Base-by-base conservation (phyloP, 2,329 filamentous ascomycete genomes). In the Ustulina deusta region DNA sequence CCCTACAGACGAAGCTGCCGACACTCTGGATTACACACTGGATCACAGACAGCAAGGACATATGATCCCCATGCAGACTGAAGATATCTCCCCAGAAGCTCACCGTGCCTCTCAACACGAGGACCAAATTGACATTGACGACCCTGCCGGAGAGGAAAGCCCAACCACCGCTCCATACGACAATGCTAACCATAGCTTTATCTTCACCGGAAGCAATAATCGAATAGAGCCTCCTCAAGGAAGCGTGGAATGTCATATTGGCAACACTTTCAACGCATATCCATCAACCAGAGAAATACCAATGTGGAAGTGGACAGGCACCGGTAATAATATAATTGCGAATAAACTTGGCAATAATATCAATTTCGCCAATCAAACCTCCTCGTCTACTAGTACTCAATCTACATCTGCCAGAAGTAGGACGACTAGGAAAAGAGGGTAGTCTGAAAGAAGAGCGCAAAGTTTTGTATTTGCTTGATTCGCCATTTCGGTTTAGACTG, bases 371-470 rank as follows among this genome's bases (percentile, higher is more conserved):
- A 49, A 27, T 29, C 46, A 29, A 13, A 5, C 46, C 46, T 29
- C 46, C 20, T 49, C 46, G 44, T 11, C 44, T 22, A 48, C 44
- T 48, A 48, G 44, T 48, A 48, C n/a, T 48, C 44, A 22, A 22
- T 22, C n/a, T 48, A 48, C 44, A 48, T 48, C 44, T 22, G 44
- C 44, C 44, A 48, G n/a, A 48, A 22, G 44, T 48, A 48, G 17
- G 44, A 48, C 44, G 22, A 29, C 46, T 29, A 49, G 46, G 46
- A 49, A 49, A 49, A 49, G 46, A 36, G 22, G 46, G 22, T 27
- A 49, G 20, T 29, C 46, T 29, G 46, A 49, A 49, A 27, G 46
- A 49, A 15, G n/a, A 20, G 46, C 46, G 11, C 6, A 17, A 25
- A 29, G 46, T 49, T 29, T 29, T 15, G 6, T 49, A 49, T 49